A percentile compares a stretch with the other conserved stretches of the same genome.
Conservation (phyloP, 2,329 filamentous ascomycete species). For the Neofusicoccum laricinum region DNA sequence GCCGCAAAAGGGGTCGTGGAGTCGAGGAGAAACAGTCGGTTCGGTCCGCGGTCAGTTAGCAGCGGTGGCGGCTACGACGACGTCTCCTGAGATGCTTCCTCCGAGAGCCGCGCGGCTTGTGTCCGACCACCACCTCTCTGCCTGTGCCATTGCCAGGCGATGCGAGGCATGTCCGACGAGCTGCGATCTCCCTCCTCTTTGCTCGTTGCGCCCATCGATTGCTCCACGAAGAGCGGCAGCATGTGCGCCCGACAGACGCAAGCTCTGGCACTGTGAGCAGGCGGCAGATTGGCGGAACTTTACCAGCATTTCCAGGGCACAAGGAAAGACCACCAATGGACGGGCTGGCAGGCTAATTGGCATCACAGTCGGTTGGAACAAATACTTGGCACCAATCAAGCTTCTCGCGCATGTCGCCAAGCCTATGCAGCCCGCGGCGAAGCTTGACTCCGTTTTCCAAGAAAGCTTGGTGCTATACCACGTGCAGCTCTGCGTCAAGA, state of each 20-base stretch:
- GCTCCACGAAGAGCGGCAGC: background rate
- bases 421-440: background rate
- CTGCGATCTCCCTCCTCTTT: too few species aligned
- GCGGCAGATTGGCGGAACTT: background rate
- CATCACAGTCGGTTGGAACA: too few species aligned
- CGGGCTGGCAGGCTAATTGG: too few species aligned
- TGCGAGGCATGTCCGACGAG: too few species aligned
- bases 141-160: too few species aligned
- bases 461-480: slow-evolving; percentile 1
- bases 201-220: too few species aligned
- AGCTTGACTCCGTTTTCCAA: background rate
- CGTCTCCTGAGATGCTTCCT: background rate
- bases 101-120: background rate
- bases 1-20: slow-evolving; percentile 29
- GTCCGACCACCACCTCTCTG: too few species aligned
- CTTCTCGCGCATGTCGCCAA: background rate
- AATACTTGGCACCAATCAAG: background rate
- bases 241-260: background rate
- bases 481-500: background rate
- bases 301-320: too few species aligned
- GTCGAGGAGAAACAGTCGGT: too few species aligned
- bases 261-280: background rate
- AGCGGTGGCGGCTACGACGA: background rate
- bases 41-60: background rate
- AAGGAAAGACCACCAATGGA: background rate